Base-by-base conservation (phyloP, 495 filamentous ascomycete genomes). In the Aspergillus affinis region DNA sequence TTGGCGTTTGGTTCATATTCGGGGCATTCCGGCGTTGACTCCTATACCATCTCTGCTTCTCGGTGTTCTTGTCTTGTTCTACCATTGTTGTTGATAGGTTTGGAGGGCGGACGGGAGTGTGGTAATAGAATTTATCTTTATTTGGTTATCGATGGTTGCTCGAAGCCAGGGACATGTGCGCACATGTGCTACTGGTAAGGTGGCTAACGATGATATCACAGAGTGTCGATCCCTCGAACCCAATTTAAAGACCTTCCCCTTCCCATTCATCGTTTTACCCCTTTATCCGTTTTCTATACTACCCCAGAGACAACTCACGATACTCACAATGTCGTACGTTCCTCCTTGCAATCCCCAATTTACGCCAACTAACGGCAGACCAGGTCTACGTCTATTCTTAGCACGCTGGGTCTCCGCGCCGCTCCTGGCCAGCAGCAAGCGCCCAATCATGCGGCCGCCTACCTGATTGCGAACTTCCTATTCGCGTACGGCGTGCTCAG, bases 391-490 rank as follows among this genome's bases (percentile, higher is more conserved):
- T 41, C 30, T 46, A 51, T 75, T 20, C n/a, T 70, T 2, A 66
- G 52, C 19, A 60, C 65, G 4, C 61, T 75, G 30, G 67, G 72
- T 19, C 65, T 74, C 23, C 64, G 65, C 20, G 62, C 65, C 46
- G 57, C 61, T 6, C 57, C 63, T 6, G 62, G 64, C 47, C 44
- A 46, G 0, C 63, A 50, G 27, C 47, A 41, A 41, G 10, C 63
- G 18, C 60, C 69, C 21, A 81, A 78, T 62, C 65, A 75, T 55
- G 77, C 73, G 1, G 65, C 75, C 0, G 59, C 57, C 48, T 76
- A 79, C 36, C 65, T 84, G 0, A 55, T 77, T 49, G 74, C 69
- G 45, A 78, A 84, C 56, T 85, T 77, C 70, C 13, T 76, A 48
- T 71, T 75, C 45, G 78, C 82, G 2, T 81, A 83, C 63, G 60